Evolutionary conservation across 2,329 filamentous ascomycete genomes (phyloP).

Genomic region (Sporothrix globosa): DNA sequence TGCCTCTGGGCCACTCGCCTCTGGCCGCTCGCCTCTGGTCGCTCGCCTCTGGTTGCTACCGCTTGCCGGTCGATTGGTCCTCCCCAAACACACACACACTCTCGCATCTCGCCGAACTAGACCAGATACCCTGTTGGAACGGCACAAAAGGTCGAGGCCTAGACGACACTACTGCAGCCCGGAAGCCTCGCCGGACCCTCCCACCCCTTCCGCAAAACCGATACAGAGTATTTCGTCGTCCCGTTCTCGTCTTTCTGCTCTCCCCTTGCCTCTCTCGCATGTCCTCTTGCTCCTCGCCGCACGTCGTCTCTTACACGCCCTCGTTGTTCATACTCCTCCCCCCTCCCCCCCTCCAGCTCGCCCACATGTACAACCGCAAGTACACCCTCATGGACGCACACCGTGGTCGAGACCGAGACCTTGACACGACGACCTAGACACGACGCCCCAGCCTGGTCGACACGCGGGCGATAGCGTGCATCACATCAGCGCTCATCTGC

Average conservation of each 20-base stretch:
- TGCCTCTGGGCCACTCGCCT: too few relatives aligned
- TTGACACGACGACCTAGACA: not conserved
- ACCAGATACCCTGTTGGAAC: not conserved
- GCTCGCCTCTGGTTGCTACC: too few relatives aligned
- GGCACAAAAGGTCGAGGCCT: not conserved
- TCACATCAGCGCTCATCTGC: not conserved
- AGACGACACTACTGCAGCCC: slow-evolving; percentile 18
- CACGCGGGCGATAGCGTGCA: not conserved
- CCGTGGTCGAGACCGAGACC: slow-evolving; percentile 19
- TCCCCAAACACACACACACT: too few relatives aligned
- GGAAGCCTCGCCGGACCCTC: slow-evolving; percentile 20
- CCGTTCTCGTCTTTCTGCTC: not conserved
- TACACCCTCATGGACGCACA: slow-evolving; percentile 4
- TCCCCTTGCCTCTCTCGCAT: not conserved
- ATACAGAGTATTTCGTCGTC: not conserved
- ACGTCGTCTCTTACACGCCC: too few relatives aligned
- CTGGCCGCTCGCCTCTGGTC: too few relatives aligned
- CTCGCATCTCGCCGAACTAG: not conserved
- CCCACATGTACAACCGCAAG: not conserved
- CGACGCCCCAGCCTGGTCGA: not conserved
- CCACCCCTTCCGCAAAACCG: slow-evolving; percentile 1
- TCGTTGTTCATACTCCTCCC: too few relatives aligned
- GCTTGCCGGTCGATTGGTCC: too few relatives aligned
- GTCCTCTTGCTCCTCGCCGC: not conserved
- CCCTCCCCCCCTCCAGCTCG: not conserved